A percentile compares a stretch with the other conserved stretches of the same genome.
Evolutionary conservation across 345 rosid genomes (phyloP).

Genomic region (Gossypium herbaceum): DNA sequence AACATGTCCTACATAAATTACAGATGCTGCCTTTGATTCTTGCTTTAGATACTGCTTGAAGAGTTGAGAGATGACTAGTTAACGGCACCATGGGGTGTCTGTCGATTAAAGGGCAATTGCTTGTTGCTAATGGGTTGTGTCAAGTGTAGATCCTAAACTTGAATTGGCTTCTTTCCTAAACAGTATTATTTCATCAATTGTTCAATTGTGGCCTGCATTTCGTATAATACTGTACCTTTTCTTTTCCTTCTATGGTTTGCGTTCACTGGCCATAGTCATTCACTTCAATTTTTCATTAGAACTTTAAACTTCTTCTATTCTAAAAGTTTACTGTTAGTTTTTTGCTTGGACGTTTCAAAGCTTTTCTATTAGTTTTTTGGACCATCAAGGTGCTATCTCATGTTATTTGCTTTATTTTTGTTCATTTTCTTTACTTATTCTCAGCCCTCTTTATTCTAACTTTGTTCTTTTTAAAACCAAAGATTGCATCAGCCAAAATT

Average conservation of each 20-base stretch:
- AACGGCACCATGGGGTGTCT: not conserved
- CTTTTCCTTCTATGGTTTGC: not conserved
- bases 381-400: not conserved
- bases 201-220: not conserved
- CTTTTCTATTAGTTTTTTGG: not conserved
- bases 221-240: not conserved
- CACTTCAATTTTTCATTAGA: not conserved
- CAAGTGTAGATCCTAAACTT: not conserved
- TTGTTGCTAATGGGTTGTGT: not conserved
- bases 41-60: not conserved
- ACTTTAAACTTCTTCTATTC: not conserved
- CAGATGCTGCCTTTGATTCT: not conserved
- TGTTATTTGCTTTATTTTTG: slow-evolving; percentile 3
- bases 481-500: slow-evolving; percentile 1
- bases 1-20: not conserved
- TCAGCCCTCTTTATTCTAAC: not conserved
- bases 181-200: not conserved
- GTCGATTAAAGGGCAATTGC: not conserved
- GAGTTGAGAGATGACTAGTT: not conserved
- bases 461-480: not conserved
- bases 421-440: not conserved
- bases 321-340: not conserved
- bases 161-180: not conserved
- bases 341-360: not conserved
- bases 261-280: not conserved